Evolutionary conservation across 1,284 basidiomycete species (phyloP), one percentile per base, ranked within the genome.

Genomic region (Takashimella tepidaria): DNA sequence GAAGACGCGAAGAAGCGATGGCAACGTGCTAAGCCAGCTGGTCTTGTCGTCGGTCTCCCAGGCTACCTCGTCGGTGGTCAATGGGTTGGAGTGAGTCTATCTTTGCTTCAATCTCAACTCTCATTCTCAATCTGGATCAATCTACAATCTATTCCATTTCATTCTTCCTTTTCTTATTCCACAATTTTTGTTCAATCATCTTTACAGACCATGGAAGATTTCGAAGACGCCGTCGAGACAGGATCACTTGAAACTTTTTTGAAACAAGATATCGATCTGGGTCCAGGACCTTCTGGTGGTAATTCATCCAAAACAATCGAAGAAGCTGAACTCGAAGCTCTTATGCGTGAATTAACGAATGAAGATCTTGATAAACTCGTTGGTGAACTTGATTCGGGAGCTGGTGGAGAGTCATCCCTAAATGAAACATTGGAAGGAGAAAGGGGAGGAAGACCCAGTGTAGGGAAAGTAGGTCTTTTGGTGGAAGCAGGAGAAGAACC

Each of bases 1-100:
- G 65, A 67, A 51, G 70, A 70, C 24, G 72, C 72, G 12, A 74
- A 74, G 59, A 66, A 64, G 42, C 60, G 67, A 40, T 74, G 72
- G 72, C 72, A 74, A 56, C 58, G 70, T 5, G 63, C 72, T 37
- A 73, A 72, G 56, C 70, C 70, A 3, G 53, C 64, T 6, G 72
- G 70, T 6, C 51, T 57, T 54, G 66, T 72, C 2, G 54, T 73
- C 10, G 72, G 72, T 4, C 59, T 74, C n/a, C 72, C 72, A 2
- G 72, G 72, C 1, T 74, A 67, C 55, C 60, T 73, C 0, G 72
- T 74, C 20, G 70, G 70, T 6, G 72, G 72, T 5, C 70, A 74
- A 60, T 74, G 62, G 62, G 59, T 72, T n/a, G 72, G 72, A 4
- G 72, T 74, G 58, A 67, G 72, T 69, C 19, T 11, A 10, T 41